Conservation (phyloP, 805 yeast genomes). For the Torulaspora maleeae region DNA sequence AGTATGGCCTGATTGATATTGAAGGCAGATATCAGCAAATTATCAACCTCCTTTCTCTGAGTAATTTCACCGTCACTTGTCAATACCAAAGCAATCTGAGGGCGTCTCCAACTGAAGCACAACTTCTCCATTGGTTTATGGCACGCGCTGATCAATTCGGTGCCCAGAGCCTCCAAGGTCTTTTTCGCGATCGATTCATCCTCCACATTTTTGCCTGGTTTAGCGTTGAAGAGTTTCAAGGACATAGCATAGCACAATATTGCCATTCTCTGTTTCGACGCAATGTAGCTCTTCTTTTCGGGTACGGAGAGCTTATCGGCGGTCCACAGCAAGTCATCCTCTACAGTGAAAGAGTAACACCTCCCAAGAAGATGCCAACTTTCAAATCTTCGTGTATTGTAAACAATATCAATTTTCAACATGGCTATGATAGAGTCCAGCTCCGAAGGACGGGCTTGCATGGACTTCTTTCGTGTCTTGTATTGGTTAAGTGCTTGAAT, state of each 20-base stretch:
- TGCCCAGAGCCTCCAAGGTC: slow-evolving; percentile 25
- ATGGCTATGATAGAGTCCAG: slow-evolving; percentile 66
- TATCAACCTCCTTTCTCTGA: slow-evolving; percentile 8
- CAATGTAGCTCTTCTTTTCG: slow-evolving; percentile 58
- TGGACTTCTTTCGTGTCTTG: slow-evolving; percentile 63
- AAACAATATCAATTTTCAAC: slow-evolving; percentile 61
- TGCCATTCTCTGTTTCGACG: slow-evolving; percentile 61
- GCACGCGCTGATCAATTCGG: slow-evolving; percentile 45
- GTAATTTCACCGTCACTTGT: slow-evolving; percentile 19
- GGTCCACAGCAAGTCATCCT: slow-evolving; percentile 89
- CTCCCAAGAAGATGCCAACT: slow-evolving; percentile 84
- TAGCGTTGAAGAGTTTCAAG: slow-evolving; percentile 6
- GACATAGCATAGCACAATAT: slow-evolving; percentile 75
- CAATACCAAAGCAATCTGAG: slow-evolving; percentile 15
- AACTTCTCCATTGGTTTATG: slow-evolving; percentile 61
- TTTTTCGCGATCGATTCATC: slow-evolving; percentile 17
- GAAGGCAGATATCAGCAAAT: slow-evolving; percentile 24
- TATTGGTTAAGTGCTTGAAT: slow-evolving; percentile 32
- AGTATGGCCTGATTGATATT: slow-evolving; percentile 32
- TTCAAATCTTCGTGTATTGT: slow-evolving; percentile 66
- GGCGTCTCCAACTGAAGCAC: slow-evolving; percentile 41
- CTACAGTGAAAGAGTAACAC: slow-evolving; percentile 71
- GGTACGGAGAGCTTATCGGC: slow-evolving; percentile 68
- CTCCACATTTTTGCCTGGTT: slow-evolving; percentile 9
- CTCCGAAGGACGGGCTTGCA: slow-evolving; percentile 80